phyloP scores from a whole-genome alignment of 2,329 filamentous ascomycete genomes.

The Monosporascus sp. region DNA sequence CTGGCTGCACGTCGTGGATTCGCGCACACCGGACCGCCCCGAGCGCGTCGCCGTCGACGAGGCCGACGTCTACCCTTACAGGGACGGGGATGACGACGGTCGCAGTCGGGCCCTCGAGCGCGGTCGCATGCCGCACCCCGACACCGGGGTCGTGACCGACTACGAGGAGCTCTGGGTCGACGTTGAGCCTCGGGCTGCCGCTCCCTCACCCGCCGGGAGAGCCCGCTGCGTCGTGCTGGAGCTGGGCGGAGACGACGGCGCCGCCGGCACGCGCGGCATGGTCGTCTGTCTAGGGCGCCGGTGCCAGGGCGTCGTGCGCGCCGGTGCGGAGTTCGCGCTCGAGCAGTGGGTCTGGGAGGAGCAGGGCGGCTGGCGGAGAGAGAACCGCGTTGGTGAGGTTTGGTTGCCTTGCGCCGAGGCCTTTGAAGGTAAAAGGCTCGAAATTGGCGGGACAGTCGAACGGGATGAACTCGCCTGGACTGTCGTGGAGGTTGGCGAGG shows the following conservation, averaged over 20 bases:
- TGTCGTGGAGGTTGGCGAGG: conserved; percentile 25
- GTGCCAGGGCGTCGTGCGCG: conserved; percentile 51
- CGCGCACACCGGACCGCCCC: conserved; percentile 35
- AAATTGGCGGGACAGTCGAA: conserved; percentile 16
- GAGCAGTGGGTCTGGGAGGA: conserved; percentile 51
- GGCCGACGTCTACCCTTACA: conserved; percentile 46
- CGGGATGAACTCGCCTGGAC: conserved; percentile 26
- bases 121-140: conserved; percentile 55
- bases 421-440: conserved; percentile 6
- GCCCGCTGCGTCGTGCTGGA: conserved; percentile 35
- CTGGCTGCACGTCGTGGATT: conserved; percentile 60
- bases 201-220: conserved; percentile 8
- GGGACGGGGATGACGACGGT: conserved; percentile 26
- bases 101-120: conserved; percentile 40
- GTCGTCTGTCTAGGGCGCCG: conserved; percentile 49
- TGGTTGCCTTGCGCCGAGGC: conserved; percentile 30
- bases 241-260: conserved; percentile 25
- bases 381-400: conserved; percentile 29
- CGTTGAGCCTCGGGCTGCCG: conserved; percentile 29
- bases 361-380: conserved; percentile 30
- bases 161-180: conserved; percentile 68
- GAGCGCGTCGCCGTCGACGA: conserved; percentile 39
- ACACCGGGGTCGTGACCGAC: conserved; percentile 39
- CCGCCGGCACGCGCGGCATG: conserved; percentile 37
- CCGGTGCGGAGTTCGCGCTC: conserved; percentile 35